A percentile compares a stretch with the other conserved stretches of the same genome.
Conservation (phyloP, 1,284 basidiomycete genomes). For the Cutaneotrichosporon sp. region DNA sequence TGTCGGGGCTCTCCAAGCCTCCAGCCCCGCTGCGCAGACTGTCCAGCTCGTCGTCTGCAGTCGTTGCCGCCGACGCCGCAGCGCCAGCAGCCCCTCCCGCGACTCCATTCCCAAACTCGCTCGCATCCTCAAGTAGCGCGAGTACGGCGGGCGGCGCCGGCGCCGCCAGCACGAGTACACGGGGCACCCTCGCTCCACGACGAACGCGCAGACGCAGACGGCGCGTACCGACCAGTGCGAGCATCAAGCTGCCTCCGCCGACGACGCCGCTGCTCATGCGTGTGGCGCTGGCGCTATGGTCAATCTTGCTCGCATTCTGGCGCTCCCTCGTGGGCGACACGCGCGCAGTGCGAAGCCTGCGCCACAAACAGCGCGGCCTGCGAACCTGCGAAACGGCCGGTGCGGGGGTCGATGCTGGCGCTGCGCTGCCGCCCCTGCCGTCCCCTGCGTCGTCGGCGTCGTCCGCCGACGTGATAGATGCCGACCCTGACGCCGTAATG, state of each 20-base stretch:
- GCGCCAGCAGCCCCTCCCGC: neutral
- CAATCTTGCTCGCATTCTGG: constrained; percentile 42
- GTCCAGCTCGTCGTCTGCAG: neutral
- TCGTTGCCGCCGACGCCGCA: too few relatives aligned
- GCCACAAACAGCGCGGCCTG: constrained; percentile 10
- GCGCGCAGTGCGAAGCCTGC: constrained; percentile 25
- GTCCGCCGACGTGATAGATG: neutral
- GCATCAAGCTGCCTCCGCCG: constrained; percentile 39
- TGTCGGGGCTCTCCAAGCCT: neutral
- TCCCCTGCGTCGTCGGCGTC: neutral
- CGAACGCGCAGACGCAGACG: neutral
- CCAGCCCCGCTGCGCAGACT: neutral
- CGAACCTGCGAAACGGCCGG: neutral
- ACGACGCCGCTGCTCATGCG: constrained; percentile 39
- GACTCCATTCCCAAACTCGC: neutral
- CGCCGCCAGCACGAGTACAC: too few relatives aligned
- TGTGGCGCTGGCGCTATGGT: constrained; percentile 40
- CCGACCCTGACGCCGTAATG: neutral
- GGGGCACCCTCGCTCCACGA: neutral
- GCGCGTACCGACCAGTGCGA: constrained; percentile 21
- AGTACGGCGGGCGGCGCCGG: neutral
- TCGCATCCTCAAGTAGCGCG: neutral
- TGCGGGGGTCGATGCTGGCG: neutral
- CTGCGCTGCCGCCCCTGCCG: neutral
- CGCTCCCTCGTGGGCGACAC: constrained; percentile 42